Conservation (phyloP, 805 yeast genomes). For the Komagataella mondaviorum region DNA sequence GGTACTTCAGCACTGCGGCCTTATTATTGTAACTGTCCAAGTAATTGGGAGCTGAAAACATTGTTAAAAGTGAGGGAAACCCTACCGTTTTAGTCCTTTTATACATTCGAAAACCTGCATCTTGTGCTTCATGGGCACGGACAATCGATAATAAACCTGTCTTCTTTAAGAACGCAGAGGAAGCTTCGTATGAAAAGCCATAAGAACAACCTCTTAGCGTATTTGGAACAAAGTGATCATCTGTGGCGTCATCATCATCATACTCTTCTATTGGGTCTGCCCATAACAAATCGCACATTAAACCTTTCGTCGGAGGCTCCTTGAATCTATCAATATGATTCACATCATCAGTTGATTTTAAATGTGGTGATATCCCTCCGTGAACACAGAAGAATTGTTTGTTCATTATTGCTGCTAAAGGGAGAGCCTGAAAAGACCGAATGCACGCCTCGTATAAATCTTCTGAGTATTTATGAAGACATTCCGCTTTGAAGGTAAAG, state of each 20-base stretch:
- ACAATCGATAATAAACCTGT: slow-evolving; percentile 76
- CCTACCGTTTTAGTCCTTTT: slow-evolving; percentile 72
- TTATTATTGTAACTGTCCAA: slow-evolving; percentile 86
- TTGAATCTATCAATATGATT: slow-evolving; percentile 62
- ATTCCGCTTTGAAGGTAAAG: slow-evolving; percentile 86
- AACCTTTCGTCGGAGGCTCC: slow-evolving; percentile 87
- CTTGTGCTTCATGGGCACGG: slow-evolving; percentile 96
- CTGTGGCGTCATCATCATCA: slow-evolving; percentile 31
- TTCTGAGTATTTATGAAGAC: slow-evolving; percentile 66
- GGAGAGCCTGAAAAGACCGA: slow-evolving; percentile 72
- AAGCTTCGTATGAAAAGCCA: slow-evolving; percentile 75
- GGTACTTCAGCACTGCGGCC: slow-evolving; percentile 90
- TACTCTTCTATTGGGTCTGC: slow-evolving; percentile 90
- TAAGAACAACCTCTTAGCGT: slow-evolving; percentile 84
- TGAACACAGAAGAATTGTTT: slow-evolving; percentile 92
- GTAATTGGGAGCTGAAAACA: slow-evolving; percentile 93
- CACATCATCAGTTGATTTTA: slow-evolving; percentile 57
- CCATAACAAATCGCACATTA: slow-evolving; percentile 94
- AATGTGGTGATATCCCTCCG: slow-evolving; percentile 88
- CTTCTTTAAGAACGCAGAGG: slow-evolving; percentile 62
- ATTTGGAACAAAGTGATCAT: slow-evolving; percentile 42
- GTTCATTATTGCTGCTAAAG: slow-evolving; percentile 88
- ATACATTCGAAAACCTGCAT: slow-evolving; percentile 93
- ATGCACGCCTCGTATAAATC: slow-evolving; percentile 61
- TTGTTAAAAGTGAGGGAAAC: slow-evolving; percentile 80